Percentiles rank a stretch among this genome's conserved stretches.
Conservation (phyloP, 805 yeast genomes). For the Saturnispora hagleri region DNA sequence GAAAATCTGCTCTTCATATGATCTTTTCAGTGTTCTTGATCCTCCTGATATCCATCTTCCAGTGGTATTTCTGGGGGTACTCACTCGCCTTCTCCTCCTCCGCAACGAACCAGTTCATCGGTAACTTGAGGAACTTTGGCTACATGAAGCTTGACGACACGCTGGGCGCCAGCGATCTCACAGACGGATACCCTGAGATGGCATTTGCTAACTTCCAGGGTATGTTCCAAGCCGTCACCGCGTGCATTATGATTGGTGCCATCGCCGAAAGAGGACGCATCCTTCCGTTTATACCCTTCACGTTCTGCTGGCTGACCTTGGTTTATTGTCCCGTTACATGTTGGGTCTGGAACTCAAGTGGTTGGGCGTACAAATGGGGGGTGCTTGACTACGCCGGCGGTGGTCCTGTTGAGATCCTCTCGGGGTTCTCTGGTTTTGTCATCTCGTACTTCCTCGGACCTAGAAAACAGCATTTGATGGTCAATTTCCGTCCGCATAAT, state of each 20-base stretch:
- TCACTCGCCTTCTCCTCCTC: conserved; percentile 79
- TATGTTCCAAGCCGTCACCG: conserved; percentile 86
- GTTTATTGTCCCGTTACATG: conserved; percentile 93
- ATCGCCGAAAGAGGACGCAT: conserved; percentile 90
- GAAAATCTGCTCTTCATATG: conserved; percentile 83
- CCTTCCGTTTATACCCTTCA: conserved; percentile 71
- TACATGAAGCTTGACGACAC: conserved; percentile 56
- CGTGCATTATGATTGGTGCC: conserved; percentile 87
- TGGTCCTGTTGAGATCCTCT: conserved; percentile 89
- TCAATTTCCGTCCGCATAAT: conserved; percentile 91
- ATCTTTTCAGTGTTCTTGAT: conserved; percentile 67
- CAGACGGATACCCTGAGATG: conserved; percentile 50
- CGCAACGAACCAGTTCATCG: conserved; percentile 79
- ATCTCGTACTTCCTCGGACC: conserved; percentile 74
- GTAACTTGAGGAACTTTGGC: conserved; percentile 77
- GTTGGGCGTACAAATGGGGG: conserved; percentile 92
- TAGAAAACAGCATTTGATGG: conserved; percentile 64
- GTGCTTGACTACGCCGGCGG: conserved; percentile 97
- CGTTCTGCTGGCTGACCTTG: conserved; percentile 81
- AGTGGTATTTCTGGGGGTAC: conserved; percentile 99
- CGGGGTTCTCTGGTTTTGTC: conserved; percentile 88
- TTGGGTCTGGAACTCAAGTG: conserved; percentile 91
- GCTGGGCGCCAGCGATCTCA: neutral
- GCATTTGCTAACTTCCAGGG: conserved; percentile 83
- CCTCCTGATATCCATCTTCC: conserved; percentile 46